A percentile compares a stretch with the other conserved stretches of the same genome.
These are phyloP conservation scores for Auricularia cornea DNA, from an alignment of 768 basidiomycete species.

Conservation along the genomic window DNA sequence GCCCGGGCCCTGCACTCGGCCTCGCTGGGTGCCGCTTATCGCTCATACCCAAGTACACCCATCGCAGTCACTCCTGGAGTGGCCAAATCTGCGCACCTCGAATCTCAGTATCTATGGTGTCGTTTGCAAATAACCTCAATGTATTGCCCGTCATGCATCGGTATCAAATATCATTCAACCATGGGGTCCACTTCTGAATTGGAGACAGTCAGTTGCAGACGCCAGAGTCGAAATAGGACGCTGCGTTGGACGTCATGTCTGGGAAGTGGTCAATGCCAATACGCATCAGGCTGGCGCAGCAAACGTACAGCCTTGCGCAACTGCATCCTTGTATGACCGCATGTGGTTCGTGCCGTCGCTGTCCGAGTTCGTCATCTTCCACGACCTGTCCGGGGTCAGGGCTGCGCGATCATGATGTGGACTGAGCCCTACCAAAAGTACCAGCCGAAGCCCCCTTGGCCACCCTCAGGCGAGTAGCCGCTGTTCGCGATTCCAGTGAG, in stretches of 20 bases:
- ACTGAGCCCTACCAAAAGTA: background rate
- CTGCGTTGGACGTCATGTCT: background rate
- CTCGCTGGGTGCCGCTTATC: no score
- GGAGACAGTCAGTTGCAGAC: background rate
- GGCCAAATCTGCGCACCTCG: no score
- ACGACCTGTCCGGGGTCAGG: background rate
- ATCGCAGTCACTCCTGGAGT: no score
- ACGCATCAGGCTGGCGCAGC: background rate
- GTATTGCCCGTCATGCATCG: no score
- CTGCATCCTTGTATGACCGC: background rate
- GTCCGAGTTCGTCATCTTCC: conserved; percentile 2
- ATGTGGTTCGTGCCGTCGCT: background rate
- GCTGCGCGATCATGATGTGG: no score
- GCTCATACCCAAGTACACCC: no score
- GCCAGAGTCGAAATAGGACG: background rate
- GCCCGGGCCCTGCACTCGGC: no score
- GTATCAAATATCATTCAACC: no score
- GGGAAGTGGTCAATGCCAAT: background rate
- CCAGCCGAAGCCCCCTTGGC: background rate
- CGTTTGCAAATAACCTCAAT: no score
- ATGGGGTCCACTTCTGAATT: no score
- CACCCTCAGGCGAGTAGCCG: background rate
- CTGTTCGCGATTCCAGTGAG: background rate
- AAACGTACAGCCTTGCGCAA: background rate
- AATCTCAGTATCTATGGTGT: no score